These are phyloP conservation scores for Leccinum rimulosum DNA, from an alignment of 768 basidiomycete species.

Conservation along the genomic window DNA sequence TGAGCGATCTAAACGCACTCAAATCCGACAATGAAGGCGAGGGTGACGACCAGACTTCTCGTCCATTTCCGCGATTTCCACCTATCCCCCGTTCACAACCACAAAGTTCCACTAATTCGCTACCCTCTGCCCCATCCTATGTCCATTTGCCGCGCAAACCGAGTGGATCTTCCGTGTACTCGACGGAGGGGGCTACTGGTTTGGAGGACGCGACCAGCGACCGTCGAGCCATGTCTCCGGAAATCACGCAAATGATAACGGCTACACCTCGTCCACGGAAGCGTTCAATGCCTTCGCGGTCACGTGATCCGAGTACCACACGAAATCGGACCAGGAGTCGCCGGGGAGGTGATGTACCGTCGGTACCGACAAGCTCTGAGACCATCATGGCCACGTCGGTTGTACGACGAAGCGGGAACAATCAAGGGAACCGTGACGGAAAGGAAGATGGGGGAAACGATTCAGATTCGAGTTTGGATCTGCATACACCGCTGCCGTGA, in stretches of 20 bases:
- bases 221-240: conserved; percentile 33
- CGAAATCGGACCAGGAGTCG: conserved; percentile 11
- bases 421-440: not conserved
- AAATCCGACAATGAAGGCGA: conserved; percentile 30
- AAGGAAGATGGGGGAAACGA: conserved; percentile 37
- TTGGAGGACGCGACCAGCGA: conserved; percentile 7
- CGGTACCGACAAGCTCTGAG: conserved; percentile 9
- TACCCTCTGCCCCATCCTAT: conserved; percentile 13
- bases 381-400: not conserved
- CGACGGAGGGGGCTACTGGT: conserved; percentile 11
- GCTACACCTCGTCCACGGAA: conserved; percentile 37
- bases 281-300: conserved; percentile 18
- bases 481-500: conserved; percentile 69
- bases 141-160: conserved; percentile 25
- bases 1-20: conserved; percentile 32
- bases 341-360: conserved; percentile 9
- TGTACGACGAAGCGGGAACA: conserved; percentile 1
- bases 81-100: conserved; percentile 19
- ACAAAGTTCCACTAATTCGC: conserved; percentile 6
- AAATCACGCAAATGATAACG: conserved; percentile 40
- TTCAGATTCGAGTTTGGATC: conserved; percentile 64
- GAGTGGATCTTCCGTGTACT: conserved; percentile 16
- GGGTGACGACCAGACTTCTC: conserved; percentile 22
- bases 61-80: conserved; percentile 27
- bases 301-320: conserved; percentile 23